phyloP scores from a whole-genome alignment of 257 asterid species.

The Haberlea rhodopensis region DNA sequence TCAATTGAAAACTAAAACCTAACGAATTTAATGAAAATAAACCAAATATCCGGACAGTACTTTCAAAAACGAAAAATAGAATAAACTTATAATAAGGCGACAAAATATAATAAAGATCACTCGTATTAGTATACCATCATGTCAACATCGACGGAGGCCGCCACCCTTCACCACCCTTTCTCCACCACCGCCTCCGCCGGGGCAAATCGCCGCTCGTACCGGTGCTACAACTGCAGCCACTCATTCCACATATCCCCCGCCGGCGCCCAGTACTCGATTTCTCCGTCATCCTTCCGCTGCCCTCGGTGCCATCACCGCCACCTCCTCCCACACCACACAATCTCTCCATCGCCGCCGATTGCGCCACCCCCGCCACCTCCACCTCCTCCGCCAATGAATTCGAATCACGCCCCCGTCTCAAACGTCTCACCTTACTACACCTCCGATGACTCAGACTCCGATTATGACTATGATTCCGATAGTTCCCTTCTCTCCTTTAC shows the following conservation, averaged over 20 bases:
- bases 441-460: conserved; percentile 40
- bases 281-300: conserved; percentile 48
- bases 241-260: conserved; percentile 39
- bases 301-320: conserved; percentile 51
- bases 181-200: conserved; percentile 13
- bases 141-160: background rate
- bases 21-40: too few relatives aligned
- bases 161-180: background rate
- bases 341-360: conserved; percentile 15
- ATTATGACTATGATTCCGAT: conserved; percentile 35
- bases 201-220: conserved; percentile 36
- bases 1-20: too few relatives aligned
- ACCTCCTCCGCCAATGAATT: conserved; percentile 18
- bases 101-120: too few relatives aligned
- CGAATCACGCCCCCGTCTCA: conserved; percentile 12
- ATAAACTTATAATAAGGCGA: too few relatives aligned
- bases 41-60: too few relatives aligned
- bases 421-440: conserved; percentile 25
- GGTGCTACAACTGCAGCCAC: conserved; percentile 48
- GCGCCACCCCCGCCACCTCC: conserved; percentile 26
- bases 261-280: conserved; percentile 23
- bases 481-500: conserved; percentile 31
- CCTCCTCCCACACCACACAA: conserved; percentile 47
- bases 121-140: too few relatives aligned
- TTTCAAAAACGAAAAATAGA: too few relatives aligned